Evolutionary conservation across 129 eudicot species (phyloP).

Genomic region (Kitagawia praeruptora): DNA sequence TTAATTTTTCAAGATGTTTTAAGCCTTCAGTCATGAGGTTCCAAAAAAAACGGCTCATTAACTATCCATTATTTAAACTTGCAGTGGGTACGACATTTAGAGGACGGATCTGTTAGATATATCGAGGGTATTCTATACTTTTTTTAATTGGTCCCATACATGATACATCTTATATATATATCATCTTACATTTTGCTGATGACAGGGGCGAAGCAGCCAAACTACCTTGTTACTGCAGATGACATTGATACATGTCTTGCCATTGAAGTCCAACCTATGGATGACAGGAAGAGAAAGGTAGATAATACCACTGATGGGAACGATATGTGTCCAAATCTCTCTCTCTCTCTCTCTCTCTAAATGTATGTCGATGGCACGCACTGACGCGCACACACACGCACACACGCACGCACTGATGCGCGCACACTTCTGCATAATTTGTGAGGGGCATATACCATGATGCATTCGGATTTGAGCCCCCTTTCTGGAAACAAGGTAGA

Average conservation of each 20-base stretch:
- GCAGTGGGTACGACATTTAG: conserved; percentile 98
- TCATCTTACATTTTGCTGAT: conserved; percentile 14
- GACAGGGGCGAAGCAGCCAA: conserved; percentile 92
- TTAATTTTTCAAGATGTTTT: not conserved
- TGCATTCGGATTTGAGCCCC: not conserved
- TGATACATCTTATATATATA: not conserved
- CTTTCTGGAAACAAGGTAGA: not conserved
- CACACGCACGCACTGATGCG: not conserved
- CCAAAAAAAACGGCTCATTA: not conserved
- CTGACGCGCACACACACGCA: not conserved
- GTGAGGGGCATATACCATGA: too few relatives aligned
- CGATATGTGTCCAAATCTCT: not conserved
- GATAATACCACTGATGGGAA: not conserved
- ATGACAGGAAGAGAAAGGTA: conserved; percentile 89
- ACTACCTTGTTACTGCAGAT: conserved; percentile 83
- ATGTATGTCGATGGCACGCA: not conserved
- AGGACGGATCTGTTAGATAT: conserved; percentile 83
- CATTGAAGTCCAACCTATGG: conserved; percentile 97
- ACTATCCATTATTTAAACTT: conserved; percentile 11
- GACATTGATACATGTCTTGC: conserved; percentile 84
- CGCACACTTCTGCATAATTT: too few relatives aligned
- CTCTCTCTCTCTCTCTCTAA: too few relatives aligned
- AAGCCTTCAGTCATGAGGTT: not conserved
- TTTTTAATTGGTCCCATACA: not conserved
- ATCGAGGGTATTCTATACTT: conserved; percentile 59